Percentiles rank a stretch among this genome's conserved stretches.
These are phyloP conservation scores for Ophiorrhiza pumila DNA, from an alignment of 257 asterid genomes.

Conservation along the genomic window DNA sequence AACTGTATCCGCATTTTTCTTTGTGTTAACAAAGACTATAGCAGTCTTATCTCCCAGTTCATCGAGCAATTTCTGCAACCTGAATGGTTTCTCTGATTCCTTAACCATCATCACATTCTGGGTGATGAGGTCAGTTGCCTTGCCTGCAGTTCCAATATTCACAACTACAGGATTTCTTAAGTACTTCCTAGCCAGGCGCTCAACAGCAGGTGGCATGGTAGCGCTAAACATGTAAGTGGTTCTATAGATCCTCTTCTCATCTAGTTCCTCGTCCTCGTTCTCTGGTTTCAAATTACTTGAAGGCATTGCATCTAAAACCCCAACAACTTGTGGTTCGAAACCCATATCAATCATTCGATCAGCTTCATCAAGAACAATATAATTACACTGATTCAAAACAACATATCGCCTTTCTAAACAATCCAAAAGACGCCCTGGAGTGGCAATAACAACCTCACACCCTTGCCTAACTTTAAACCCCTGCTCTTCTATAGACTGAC, in stretches of 20 bases:
- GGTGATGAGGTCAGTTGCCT: conserved; percentile 30
- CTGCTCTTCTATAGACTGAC: conserved; percentile 36
- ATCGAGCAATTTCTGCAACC: conserved; percentile 26
- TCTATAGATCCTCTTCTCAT: conserved; percentile 29
- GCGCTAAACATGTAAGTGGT: conserved; percentile 34
- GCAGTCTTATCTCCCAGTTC: conserved; percentile 37
- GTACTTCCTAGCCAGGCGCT: conserved; percentile 32
- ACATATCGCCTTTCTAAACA: conserved; percentile 32
- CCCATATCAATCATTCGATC: conserved; percentile 37
- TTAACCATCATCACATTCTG: conserved; percentile 30
- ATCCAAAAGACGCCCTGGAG: conserved; percentile 35
- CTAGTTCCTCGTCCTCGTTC: conserved; percentile 31
- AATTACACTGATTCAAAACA: conserved; percentile 34
- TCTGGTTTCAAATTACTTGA: conserved; percentile 34
- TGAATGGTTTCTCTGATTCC: conserved; percentile 27
- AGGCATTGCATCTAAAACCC: conserved; percentile 33
- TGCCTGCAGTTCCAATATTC: conserved; percentile 30
- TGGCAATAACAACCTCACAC: conserved; percentile 37
- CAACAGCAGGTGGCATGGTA: conserved; percentile 35
- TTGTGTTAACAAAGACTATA: conserved; percentile 30
- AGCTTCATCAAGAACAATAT: conserved; percentile 38
- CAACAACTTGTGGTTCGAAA: conserved; percentile 30
- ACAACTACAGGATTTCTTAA: conserved; percentile 32
- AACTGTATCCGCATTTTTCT: conserved; percentile 25
- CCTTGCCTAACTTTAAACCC: conserved; percentile 36